Conservation (phyloP, 495 filamentous ascomycete species). For the Hypoxylon fragiforme region DNA sequence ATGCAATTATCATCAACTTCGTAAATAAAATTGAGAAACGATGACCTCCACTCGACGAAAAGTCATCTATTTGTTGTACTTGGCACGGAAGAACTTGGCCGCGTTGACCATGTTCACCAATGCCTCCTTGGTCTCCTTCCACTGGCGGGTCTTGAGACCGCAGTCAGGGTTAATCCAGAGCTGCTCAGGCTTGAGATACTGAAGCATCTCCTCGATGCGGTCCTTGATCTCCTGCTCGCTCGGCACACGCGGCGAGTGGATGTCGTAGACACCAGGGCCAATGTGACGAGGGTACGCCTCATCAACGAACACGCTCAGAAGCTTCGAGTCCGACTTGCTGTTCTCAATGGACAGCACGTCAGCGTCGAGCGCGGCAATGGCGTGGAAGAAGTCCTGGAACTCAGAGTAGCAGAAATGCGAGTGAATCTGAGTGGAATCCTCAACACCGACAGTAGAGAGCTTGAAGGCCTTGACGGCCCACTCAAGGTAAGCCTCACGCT, state of each 20-base stretch:
- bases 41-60: slow-evolving; percentile 7
- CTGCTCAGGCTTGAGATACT: slow-evolving; percentile 90
- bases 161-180: slow-evolving; percentile 99
- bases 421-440: slow-evolving; percentile 97
- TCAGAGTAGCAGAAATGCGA: slow-evolving; percentile 99
- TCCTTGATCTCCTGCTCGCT: slow-evolving; percentile 95
- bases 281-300: slow-evolving; percentile 96
- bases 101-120: slow-evolving; percentile 93
- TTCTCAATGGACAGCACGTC: slow-evolving; percentile 99
- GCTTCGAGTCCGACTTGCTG: slow-evolving; percentile 99
- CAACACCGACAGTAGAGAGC: slow-evolving; percentile 85
- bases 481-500: slow-evolving; percentile 91
- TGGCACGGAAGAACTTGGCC: slow-evolving; percentile 91
- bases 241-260: slow-evolving; percentile 97
- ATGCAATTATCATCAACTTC: slow-evolving; percentile 38
- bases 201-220: slow-evolving; percentile 94
- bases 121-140: slow-evolving; percentile 93
- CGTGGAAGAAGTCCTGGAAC: slow-evolving; percentile 99
- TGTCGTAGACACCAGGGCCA: slow-evolving; percentile 98
- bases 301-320: slow-evolving; percentile 97
- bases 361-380: slow-evolving; percentile 95
- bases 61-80: slow-evolving; percentile 64
- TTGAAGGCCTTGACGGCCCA: slow-evolving; percentile 98
- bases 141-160: slow-evolving; percentile 96
- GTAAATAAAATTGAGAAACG: slow-evolving; percentile 15